Evolutionary conservation across 768 basidiomycete species (phyloP).

Genomic region (Pleurotus pulmonarius): DNA sequence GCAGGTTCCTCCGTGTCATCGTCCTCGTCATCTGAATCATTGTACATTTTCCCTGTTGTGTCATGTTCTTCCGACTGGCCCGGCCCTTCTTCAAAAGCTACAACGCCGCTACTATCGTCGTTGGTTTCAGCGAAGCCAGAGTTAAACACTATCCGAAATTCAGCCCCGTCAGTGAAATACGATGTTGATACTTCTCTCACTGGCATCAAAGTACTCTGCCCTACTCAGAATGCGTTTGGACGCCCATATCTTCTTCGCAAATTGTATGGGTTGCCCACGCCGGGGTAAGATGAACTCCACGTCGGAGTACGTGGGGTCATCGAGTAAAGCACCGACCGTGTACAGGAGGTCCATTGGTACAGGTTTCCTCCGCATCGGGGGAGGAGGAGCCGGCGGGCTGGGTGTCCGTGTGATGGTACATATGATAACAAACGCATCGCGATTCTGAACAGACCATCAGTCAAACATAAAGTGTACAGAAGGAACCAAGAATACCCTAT

Average conservation of each 20-base stretch:
- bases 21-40: constrained; percentile 47
- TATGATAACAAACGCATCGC: constrained; percentile 71
- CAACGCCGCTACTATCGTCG: constrained; percentile 12
- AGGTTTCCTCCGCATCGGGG: constrained; percentile 40
- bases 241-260: constrained; percentile 58
- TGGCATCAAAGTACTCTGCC: constrained; percentile 76
- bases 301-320: constrained; percentile 84
- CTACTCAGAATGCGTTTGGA: constrained; percentile 62
- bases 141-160: constrained; percentile 53
- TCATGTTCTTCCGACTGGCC: constrained; percentile 3
- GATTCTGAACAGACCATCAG: constrained; percentile 39
- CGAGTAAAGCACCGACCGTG: constrained; percentile 69
- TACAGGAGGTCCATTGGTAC: constrained; percentile 69
- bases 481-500: neutral
- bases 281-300: constrained; percentile 73
- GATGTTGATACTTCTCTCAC: constrained; percentile 31
- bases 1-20: constrained; percentile 1
- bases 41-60: constrained; percentile 40
- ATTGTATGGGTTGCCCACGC: constrained; percentile 29
- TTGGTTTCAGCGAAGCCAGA: constrained; percentile 66
- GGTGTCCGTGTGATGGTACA: constrained; percentile 77
- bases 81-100: neutral
- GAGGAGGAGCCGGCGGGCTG: constrained; percentile 39
- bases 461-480: neutral
- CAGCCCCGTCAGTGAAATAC: neutral